phyloP scores from a whole-genome alignment of 225 moss, liverwort and hornwort genomes.

The Climacium dendroides region DNA sequence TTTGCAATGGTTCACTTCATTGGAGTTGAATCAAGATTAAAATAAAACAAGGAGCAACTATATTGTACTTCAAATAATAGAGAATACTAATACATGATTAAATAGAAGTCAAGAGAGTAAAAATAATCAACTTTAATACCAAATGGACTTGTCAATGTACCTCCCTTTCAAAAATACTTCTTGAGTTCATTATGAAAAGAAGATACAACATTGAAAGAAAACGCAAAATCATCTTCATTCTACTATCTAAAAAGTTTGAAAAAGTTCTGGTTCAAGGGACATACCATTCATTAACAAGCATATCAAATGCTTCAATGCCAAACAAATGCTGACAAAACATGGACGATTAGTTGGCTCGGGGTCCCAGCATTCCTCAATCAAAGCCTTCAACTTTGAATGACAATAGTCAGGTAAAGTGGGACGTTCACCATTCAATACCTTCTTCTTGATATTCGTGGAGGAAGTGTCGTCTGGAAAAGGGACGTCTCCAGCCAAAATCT shows the following conservation, averaged over 20 bases:
- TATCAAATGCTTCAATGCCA: background rate
- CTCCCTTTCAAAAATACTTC: too few species aligned
- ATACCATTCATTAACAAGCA: background rate
- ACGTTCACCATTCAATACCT: background rate
- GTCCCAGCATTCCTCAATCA: background rate
- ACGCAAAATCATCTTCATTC: background rate
- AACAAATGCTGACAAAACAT: background rate
- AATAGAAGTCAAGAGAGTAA: too few species aligned
- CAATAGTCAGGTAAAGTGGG: background rate
- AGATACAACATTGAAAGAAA: background rate
- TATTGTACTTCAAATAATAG: too few species aligned
- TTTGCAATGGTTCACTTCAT: too few species aligned
- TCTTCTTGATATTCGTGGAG: fast-evolving
- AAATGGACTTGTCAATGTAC: background rate
- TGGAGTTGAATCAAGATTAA: too few species aligned
- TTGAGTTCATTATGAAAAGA: background rate
- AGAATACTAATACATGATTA: too few species aligned
- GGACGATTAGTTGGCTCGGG: background rate
- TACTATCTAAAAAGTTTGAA: too few species aligned
- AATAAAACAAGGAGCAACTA: too few species aligned
- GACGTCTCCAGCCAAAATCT: background rate
- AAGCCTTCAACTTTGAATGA: background rate
- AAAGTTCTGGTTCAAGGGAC: background rate
- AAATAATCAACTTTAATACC: too few species aligned
- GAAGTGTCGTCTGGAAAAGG: background rate